Percentiles rank a stretch among this genome's conserved stretches.
phyloP scores from a whole-genome alignment of 192 early-diverging fungal species.

The Coemansia sp. region DNA sequence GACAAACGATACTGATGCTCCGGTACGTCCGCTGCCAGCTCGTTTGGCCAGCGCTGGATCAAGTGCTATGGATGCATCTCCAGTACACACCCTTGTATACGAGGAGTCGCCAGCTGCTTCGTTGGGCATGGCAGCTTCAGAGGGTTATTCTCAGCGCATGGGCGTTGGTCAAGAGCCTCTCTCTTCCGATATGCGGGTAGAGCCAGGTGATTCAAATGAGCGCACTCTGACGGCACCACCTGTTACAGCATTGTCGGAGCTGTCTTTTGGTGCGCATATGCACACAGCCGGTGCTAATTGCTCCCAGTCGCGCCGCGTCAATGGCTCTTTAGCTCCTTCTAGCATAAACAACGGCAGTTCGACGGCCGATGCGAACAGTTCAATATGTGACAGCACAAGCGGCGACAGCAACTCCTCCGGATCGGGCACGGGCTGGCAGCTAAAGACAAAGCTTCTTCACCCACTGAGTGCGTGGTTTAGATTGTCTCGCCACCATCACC shows the following conservation, averaged over 20 bases:
- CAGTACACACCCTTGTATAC: slow-evolving; percentile 44
- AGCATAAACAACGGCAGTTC: neutral
- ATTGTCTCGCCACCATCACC: slow-evolving; percentile 41
- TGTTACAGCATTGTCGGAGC: slow-evolving; percentile 17
- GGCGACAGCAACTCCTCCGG: neutral
- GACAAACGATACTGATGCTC: slow-evolving; percentile 4
- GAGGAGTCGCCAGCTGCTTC: slow-evolving; percentile 21
- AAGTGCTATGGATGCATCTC: slow-evolving; percentile 28
- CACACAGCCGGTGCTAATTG: neutral
- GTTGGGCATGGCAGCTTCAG: neutral
- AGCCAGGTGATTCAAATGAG: neutral
- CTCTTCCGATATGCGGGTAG: neutral
- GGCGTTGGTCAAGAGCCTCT: neutral
- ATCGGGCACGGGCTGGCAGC: slow-evolving; percentile 35
- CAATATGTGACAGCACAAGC: neutral
- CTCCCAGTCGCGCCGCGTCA: neutral
- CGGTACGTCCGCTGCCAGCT: slow-evolving; percentile 26
- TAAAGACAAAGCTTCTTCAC: slow-evolving; percentile 45
- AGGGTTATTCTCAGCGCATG: slow-evolving; percentile 6
- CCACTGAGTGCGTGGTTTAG: slow-evolving; percentile 52
- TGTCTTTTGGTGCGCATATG: slow-evolving; percentile 7
- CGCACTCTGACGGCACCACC: slow-evolving; percentile 14
- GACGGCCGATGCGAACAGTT: neutral
- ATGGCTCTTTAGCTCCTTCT: neutral
- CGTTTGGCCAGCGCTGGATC: slow-evolving; percentile 40